Conservation (phyloP, 148 eudicot species). For the Amaranthus cruentus region DNA sequence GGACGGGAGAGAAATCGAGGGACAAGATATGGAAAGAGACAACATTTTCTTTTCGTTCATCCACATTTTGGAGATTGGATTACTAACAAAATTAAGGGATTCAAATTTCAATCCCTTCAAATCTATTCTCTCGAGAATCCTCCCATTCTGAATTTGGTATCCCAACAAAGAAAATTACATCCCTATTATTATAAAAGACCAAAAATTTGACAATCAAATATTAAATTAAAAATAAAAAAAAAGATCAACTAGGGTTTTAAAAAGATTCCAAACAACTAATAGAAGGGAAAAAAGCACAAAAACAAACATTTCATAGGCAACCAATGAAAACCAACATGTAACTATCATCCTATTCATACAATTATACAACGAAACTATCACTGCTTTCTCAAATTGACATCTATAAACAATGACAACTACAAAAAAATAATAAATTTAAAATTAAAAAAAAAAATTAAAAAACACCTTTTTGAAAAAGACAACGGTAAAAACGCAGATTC, state of each 20-base stretch:
- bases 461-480: slow-evolving; percentile 12
- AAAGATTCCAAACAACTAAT: neutral
- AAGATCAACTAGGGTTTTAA: neutral
- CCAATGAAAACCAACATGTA: neutral
- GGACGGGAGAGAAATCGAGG: no score
- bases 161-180: neutral
- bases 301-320: neutral
- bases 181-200: no score
- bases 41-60: no score
- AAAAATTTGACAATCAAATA: neutral
- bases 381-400: slow-evolving; percentile 13
- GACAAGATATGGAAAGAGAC: no score
- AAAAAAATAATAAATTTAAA: neutral
- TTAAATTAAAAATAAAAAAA: neutral
- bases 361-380: slow-evolving; percentile 5
- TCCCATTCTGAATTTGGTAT: neutral
- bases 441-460: no score
- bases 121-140: neutral
- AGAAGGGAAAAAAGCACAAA: neutral
- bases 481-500: neutral
- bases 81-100: no score
- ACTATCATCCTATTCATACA: neutral
- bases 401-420: slow-evolving; percentile 14
- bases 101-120: no score
- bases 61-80: no score